phyloP scores from a whole-genome alignment of 345 rosid genomes.

The Ceriops zippeliana region DNA sequence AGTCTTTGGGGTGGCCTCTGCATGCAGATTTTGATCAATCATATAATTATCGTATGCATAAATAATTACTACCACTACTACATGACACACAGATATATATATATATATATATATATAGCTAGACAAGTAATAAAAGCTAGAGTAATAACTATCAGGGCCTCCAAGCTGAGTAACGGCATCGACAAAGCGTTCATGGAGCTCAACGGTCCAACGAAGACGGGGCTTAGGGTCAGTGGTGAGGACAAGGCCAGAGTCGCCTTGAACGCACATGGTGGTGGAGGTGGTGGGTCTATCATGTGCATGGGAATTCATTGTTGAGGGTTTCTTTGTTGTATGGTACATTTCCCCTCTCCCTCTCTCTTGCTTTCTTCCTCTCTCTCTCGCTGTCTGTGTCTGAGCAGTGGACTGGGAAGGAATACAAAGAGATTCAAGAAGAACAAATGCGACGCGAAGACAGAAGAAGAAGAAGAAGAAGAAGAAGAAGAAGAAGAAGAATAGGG shows the following conservation, averaged over 20 bases:
- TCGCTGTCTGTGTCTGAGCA: neutral
- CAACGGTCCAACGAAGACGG: constrained; percentile 94
- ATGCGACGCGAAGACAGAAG: constrained; percentile 66
- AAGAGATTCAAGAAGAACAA: constrained; percentile 73
- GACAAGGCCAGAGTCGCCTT: constrained; percentile 85
- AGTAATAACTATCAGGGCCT: constrained; percentile 72
- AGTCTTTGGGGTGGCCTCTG: constrained; percentile 97
- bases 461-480: constrained; percentile 40
- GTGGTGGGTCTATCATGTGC: constrained; percentile 48
- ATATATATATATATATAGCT: no score
- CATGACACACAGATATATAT: no score
- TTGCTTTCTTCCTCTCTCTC: neutral
- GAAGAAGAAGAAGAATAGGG: constrained; percentile 64
- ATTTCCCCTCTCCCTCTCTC: constrained; percentile 23
- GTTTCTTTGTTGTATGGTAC: constrained; percentile 92
- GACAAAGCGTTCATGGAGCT: constrained; percentile 91
- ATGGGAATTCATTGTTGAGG: constrained; percentile 78
- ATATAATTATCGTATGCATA: neutral
- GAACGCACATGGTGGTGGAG: constrained; percentile 71
- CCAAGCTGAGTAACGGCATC: constrained; percentile 94
- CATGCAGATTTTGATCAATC: neutral
- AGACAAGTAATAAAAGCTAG: neutral
- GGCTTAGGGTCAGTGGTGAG: constrained; percentile 98
- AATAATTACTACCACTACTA: no score
- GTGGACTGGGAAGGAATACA: constrained; percentile 10